Conservation (phyloP, 805 yeast species). For the Yarrowia sp. region DNA sequence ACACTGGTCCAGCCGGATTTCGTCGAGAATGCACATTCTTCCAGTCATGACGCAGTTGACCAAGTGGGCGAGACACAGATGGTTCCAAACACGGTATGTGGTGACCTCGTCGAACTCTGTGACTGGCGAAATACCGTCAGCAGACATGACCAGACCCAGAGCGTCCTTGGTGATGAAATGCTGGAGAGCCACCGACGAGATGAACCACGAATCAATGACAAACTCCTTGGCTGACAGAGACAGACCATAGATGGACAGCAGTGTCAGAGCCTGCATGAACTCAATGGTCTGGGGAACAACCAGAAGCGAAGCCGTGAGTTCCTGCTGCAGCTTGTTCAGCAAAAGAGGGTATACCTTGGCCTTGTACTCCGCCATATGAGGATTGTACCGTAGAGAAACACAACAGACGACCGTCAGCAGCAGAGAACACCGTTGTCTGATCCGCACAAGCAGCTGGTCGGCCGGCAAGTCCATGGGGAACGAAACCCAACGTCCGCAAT, state of each 20-base stretch:
- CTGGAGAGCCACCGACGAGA: slow-evolving; percentile 70
- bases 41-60: slow-evolving; percentile 73
- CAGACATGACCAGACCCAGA: slow-evolving; percentile 45
- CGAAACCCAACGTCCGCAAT: slow-evolving; percentile 81
- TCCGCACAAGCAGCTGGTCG: slow-evolving; percentile 56
- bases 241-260: slow-evolving; percentile 68
- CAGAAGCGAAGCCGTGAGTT: slow-evolving; percentile 57
- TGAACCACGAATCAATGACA: slow-evolving; percentile 71
- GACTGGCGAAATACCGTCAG: slow-evolving; percentile 49
- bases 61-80: slow-evolving; percentile 69
- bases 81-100: slow-evolving; percentile 72
- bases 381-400: slow-evolving; percentile 63
- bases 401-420: slow-evolving; percentile 72
- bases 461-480: slow-evolving; percentile 64
- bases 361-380: slow-evolving; percentile 50
- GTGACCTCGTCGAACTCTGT: slow-evolving; percentile 61
- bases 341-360: slow-evolving; percentile 55
- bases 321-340: slow-evolving; percentile 57
- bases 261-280: slow-evolving; percentile 70
- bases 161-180: slow-evolving; percentile 62
- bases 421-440: slow-evolving; percentile 61
- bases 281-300: slow-evolving; percentile 59
- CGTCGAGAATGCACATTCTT: slow-evolving; percentile 67
- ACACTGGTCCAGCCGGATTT: slow-evolving; percentile 63
- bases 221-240: slow-evolving; percentile 62